Evolutionary conservation across 805 yeast genomes (phyloP).

Genomic region (Phaffomyces antillensis): DNA sequence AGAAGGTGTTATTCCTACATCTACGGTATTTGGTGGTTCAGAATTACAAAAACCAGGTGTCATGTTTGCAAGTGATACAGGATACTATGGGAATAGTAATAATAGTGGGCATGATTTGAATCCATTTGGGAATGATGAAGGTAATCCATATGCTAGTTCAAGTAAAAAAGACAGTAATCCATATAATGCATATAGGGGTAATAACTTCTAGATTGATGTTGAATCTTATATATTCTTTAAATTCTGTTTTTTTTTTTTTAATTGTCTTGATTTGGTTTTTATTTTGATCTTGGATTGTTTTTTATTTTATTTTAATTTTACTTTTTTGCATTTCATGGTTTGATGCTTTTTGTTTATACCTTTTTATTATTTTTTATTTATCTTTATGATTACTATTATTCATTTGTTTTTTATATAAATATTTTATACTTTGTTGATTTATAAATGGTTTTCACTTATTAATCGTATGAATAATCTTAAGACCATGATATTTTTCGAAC

Average conservation of each 20-base stretch:
- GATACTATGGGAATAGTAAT: slow-evolving; percentile 1
- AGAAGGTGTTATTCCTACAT: slow-evolving; percentile 4
- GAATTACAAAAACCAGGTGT: slow-evolving; percentile 6
- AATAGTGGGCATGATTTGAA: background rate
- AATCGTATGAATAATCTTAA: too few relatives aligned
- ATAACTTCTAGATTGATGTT: background rate
- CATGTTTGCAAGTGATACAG: slow-evolving; percentile 3
- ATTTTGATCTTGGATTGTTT: background rate
- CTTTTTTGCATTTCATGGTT: too few relatives aligned
- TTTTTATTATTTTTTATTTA: too few relatives aligned
- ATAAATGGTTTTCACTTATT: too few relatives aligned
- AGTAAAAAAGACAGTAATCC: background rate
- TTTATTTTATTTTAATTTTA: too few relatives aligned
- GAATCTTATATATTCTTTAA: background rate
- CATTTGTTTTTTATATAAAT: too few relatives aligned
- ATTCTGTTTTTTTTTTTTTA: slow-evolving; percentile 3
- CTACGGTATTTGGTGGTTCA: slow-evolving; percentile 3
- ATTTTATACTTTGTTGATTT: too few relatives aligned
- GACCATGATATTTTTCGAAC: too few relatives aligned
- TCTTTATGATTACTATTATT: too few relatives aligned
- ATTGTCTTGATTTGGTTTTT: slow-evolving; percentile 4
- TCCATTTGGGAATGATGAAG: slow-evolving; percentile 1
- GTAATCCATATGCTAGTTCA: background rate
- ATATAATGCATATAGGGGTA: slow-evolving; percentile 4
- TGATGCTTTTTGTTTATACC: too few relatives aligned